These are phyloP conservation scores for Mediolabrus comicus DNA, from an alignment of 108 stramenopile genomes.

Conservation along the genomic window DNA sequence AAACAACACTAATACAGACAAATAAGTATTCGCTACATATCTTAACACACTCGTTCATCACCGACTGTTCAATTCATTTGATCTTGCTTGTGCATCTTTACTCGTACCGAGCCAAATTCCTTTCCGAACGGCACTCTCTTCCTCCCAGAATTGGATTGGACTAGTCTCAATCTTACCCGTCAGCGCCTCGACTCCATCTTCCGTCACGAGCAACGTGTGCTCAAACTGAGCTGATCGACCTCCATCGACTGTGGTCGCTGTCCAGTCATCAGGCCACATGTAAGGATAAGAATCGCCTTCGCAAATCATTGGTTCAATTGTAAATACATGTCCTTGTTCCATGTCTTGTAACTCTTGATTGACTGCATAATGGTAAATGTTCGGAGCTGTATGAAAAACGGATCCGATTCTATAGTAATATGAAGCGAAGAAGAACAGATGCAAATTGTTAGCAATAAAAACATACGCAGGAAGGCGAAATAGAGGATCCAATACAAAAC, in stretches of 20 bases:
- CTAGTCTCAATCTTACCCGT: constrained; percentile 76
- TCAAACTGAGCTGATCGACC: constrained; percentile 87
- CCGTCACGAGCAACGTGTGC: constrained; percentile 84
- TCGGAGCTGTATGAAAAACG: constrained; percentile 91
- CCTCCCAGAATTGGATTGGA: constrained; percentile 84
- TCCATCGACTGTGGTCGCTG: constrained; percentile 81
- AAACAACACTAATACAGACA: too few relatives aligned
- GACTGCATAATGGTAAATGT: constrained; percentile 93
- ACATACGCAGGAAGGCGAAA: too few relatives aligned
- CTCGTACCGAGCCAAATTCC: constrained; percentile 77
- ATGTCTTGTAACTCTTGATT: constrained; percentile 85
- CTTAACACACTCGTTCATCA: too few relatives aligned
- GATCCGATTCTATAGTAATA: constrained; percentile 13
- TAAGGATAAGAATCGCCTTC: constrained; percentile 62
- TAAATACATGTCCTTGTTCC: constrained; percentile 94
- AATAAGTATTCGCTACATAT: too few relatives aligned
- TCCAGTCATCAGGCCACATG: constrained; percentile 97
- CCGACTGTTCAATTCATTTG: constrained; percentile 37
- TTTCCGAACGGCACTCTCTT: constrained; percentile 63
- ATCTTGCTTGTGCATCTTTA: constrained; percentile 33
- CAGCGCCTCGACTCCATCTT: constrained; percentile 82
- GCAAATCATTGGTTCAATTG: constrained; percentile 99
- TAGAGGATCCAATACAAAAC: too few relatives aligned
- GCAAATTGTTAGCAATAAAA: too few relatives aligned
- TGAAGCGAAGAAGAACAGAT: too few relatives aligned